Evolutionary conservation across 352 stramenopile species (phyloP), one percentile per base, ranked within the genome.

Genomic region (Phytopythium chamaehyphon): DNA sequence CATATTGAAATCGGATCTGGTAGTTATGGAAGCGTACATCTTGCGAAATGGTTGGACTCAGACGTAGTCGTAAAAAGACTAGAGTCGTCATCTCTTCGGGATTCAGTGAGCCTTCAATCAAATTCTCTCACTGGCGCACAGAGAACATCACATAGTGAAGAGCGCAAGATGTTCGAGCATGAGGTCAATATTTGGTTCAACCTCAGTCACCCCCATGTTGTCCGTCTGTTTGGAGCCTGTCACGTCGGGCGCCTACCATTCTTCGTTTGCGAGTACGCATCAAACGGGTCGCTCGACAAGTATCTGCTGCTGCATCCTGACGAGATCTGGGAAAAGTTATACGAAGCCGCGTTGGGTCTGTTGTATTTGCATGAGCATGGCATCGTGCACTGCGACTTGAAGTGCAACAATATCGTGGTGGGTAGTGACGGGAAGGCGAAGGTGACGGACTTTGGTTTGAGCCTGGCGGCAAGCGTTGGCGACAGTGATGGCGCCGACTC

Each of bases 1-100:
- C 19, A 1, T 11, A 19, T n/a, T n/a, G n/a, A n/a, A n/a, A 18
- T 46, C 16, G 40, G 40, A 28, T 6, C 8, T 16, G 40, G 40
- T 2, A 40, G 47, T 18, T 59, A 47, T n/a, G 56, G 56, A 5
- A 24, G 15, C 14, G 51, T 51, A 4, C 55, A 47, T 14, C 56
- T 3, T 14, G 56, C 43, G 4, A 63, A 50, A 39, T 59, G 50
- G 51, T 10, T 63, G 4, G 57, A 59, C 33, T 42, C 57, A 10
- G 57, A 59, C 22, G 44, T 39, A 10, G 51, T 59, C 22, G 51
- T 59, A 6, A 59, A 59, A 19, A 11, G 55, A 9, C 48, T 52
- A n/a, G n/a, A n/a, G n/a, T n/a, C n/a, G n/a, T n/a, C n/a, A n/a
- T n/a, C n/a, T n/a, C n/a, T n/a, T n/a, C n/a, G n/a, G n/a, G n/a